Conservation (phyloP, 306 rosid species). For the Begonia masoniana region DNA sequence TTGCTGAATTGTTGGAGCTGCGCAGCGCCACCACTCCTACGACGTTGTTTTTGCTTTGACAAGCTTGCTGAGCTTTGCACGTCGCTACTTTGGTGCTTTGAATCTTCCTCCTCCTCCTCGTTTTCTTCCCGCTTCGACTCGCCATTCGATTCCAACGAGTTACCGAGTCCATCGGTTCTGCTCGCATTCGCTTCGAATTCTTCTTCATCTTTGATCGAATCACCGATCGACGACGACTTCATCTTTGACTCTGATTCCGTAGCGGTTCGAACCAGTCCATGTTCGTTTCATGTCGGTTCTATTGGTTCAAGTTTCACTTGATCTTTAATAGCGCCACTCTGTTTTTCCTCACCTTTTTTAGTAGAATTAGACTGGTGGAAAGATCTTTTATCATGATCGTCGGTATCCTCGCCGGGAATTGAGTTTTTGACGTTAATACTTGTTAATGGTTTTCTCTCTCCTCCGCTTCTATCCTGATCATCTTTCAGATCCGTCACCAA, state of each 20-base stretch:
- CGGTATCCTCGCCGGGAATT: slow-evolving; percentile 14
- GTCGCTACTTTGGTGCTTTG: slow-evolving; percentile 39
- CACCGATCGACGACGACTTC: not conserved
- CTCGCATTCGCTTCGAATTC: slow-evolving; percentile 1
- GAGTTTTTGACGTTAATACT: slow-evolving; percentile 11
- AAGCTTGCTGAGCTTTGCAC: slow-evolving; percentile 37
- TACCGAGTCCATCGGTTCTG: slow-evolving; percentile 5
- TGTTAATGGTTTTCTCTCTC: slow-evolving; percentile 3
- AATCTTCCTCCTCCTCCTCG: not conserved
- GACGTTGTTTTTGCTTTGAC: slow-evolving; percentile 26
- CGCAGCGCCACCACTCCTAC: slow-evolving; percentile 10
- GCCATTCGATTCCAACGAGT: slow-evolving; percentile 16
- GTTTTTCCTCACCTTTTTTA: slow-evolving; percentile 18
- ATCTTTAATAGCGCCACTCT: slow-evolving; percentile 11
- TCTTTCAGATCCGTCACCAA: slow-evolving; percentile 7
- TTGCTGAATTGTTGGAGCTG: too few relatives aligned
- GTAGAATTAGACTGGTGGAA: slow-evolving; percentile 42
- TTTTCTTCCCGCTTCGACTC: slow-evolving; percentile 19
- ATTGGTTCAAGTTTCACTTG: slow-evolving; percentile 2
- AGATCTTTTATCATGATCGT: slow-evolving; percentile 29
- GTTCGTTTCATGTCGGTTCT: not conserved
- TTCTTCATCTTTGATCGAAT: not conserved
- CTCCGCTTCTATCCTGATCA: not conserved
- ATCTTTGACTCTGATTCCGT: slow-evolving; percentile 8
- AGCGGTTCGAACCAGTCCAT: slow-evolving; percentile 9